Evolutionary conservation across 192 early-diverging fungal species (phyloP), one percentile per base, ranked within the genome.

Genomic region (Nowakowskiella sp.): DNA sequence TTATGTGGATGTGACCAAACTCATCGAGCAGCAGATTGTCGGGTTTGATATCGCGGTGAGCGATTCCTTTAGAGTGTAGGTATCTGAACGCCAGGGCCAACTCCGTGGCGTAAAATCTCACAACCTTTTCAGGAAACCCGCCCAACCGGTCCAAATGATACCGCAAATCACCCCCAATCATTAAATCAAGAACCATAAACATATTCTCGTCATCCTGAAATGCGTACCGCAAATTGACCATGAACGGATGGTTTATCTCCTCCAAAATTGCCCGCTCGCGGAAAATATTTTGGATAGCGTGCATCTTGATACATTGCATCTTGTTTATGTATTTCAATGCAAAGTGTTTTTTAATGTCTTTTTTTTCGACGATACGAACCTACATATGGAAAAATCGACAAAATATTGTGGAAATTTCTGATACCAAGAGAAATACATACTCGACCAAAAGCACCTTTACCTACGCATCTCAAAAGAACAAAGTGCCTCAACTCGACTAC

Each of bases 261-360:
- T 94, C 91, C 2, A 97, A 67, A 50, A 97, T 71, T 6, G 80
- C 70, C 27, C 94, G 86, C 67, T 97, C 94, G 16, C 88, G 82
- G 31, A 97, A 82, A 31, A 94, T 90, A 68, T 97, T 90, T 19
- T 86, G 74, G 3, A 91, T 77, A 0, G 90, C 84, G 31, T 81
- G 66, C 82, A 83, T 89, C 42, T 76, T 65, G 36, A 97, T 90
- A 63, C 91, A 94, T 51, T 87, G 82, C 19, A 74, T 70, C 72
- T 97, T 97, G 77, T 87, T 91, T 76, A 97, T 97, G 71, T 94
- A 94, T 64, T 97, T 97, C 42, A 97, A 76, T n/a, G 94, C 94
- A 44, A 88, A 97, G 10, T 86, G 65, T 44, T 78, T 71, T 51
- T 84, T 78, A 0, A 87, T 78, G 24, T 76, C 71, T 59, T 82